Base-by-base conservation (phyloP, 2,329 filamentous ascomycete genomes). In the Beauveria asiatica region DNA sequence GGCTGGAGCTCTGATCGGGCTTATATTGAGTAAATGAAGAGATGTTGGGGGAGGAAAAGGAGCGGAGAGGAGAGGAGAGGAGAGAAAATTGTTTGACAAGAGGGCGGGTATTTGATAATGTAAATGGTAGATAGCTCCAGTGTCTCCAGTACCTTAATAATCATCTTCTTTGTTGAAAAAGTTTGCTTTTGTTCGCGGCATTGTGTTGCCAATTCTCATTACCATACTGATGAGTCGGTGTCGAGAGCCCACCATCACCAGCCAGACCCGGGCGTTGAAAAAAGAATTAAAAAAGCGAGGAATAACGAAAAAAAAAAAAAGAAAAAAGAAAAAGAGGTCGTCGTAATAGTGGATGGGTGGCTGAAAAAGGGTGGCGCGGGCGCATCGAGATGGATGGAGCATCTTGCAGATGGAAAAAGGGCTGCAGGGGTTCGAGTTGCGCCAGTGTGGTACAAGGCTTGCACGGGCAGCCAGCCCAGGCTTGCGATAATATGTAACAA, bases 41-140 rank as follows among this genome's bases (percentile, higher is more conserved):
- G 33, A 11, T 5, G 33, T 37, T 16, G 33, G 33, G 33, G 27
- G 21, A 23, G 30, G 16, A 23, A 9, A 37, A 7, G n/a, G 19
- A 13, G 44, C 1, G 16, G 3, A 27, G 19, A 21, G 33, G 17
- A 25, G 17, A 37, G 17, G 5, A 30, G 16, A 37, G 33, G 17
- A 11, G 10, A 39, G 13, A 25, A 46, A 23, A 16, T 9, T 16
- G 37, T 23, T 23, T 25, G 41, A 50, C 45, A 57, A 57, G 48
- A 59, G 46, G 46, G 57, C 16, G 57, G 57, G 57, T 52, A 51
- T 37, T 59, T 51, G 41, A 37, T 52, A 50, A 42, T 50, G 21
- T 23, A 27, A 33, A 44, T 42, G 37, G 21, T 44, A 58, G 45
- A 50, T 58, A 58, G 46, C 33, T 17, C 13, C 44, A 19, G 9